These are phyloP conservation scores for Oryza nivara DNA, from an alignment of 176 grass and related monocot species.

Conservation along the genomic window DNA sequence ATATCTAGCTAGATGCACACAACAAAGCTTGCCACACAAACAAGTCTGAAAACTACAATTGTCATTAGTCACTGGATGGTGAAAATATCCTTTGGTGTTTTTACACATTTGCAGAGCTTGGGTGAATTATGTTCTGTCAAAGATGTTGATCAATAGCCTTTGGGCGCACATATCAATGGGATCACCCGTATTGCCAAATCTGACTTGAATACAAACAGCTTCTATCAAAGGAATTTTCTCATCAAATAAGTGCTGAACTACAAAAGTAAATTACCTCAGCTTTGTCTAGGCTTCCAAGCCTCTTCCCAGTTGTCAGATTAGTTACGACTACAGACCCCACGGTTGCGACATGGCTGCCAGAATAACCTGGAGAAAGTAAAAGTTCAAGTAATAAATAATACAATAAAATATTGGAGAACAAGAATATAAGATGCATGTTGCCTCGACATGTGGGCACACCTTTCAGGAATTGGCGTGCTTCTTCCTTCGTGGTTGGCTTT, in stretches of 20 bases:
- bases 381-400: constrained; percentile 12
- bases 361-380: constrained; percentile 64
- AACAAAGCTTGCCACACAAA: background rate
- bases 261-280: constrained; percentile 66
- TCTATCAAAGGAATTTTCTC: too few relatives aligned
- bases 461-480: constrained; percentile 96
- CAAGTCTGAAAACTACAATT: background rate
- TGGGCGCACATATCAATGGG: background rate
- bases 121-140: background rate
- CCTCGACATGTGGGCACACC: constrained; percentile 40
- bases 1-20: constrained; percentile 25
- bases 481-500: constrained; percentile 89
- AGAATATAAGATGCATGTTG: background rate
- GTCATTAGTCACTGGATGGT: background rate
- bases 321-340: constrained; percentile 82
- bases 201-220: background rate
- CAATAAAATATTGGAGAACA: constrained; percentile 14
- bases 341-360: constrained; percentile 87
- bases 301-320: constrained; percentile 86
- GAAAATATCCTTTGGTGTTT: background rate
- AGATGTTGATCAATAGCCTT: background rate
- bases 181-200: background rate
- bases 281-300: constrained; percentile 74
- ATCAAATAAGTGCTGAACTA: background rate
- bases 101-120: background rate